These are phyloP conservation scores for Trichoderma atroviride DNA, from an alignment of 2,329 filamentous ascomycete species.

Conservation along the genomic window DNA sequence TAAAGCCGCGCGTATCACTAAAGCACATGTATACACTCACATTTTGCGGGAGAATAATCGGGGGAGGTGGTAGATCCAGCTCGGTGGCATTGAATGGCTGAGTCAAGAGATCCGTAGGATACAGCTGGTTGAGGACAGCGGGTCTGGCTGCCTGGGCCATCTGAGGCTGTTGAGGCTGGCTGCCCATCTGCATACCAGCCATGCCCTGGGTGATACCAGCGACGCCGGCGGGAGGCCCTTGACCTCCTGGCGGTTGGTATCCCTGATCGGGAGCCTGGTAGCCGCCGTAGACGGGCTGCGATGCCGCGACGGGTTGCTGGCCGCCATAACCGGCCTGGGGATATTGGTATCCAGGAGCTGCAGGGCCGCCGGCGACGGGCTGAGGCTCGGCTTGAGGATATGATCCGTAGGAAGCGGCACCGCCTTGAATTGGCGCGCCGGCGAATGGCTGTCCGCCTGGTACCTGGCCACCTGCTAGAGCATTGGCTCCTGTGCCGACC, in stretches of 20 bases:
- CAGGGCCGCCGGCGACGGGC: constrained; percentile 38
- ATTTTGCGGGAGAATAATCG: constrained; percentile 87
- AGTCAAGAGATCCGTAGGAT: constrained; percentile 86
- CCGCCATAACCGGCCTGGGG: constrained; percentile 48
- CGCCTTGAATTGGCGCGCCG: constrained; percentile 45
- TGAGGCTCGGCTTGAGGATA: constrained; percentile 59
- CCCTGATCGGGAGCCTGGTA: constrained; percentile 58
- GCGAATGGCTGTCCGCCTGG: constrained; percentile 50
- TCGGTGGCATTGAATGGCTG: constrained; percentile 94
- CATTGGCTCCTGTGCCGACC: constrained; percentile 86
- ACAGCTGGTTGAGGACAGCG: constrained; percentile 78
- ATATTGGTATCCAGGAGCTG: constrained; percentile 46
- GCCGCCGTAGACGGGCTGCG: constrained; percentile 45
- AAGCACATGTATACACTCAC: constrained; percentile 55
- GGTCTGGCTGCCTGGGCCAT: constrained; percentile 45
- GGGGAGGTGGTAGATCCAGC: constrained; percentile 86
- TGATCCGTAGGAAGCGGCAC: constrained; percentile 57
- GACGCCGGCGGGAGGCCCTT: constrained; percentile 52
- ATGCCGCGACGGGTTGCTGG: constrained; percentile 44
- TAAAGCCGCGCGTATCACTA: not conserved
- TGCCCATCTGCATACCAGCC: constrained; percentile 78
- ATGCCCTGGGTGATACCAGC: constrained; percentile 82
- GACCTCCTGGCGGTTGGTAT: constrained; percentile 59
- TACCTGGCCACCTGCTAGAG: constrained; percentile 54
- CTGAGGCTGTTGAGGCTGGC: constrained; percentile 46